A percentile compares a stretch with the other conserved stretches of the same genome.
Conservation (phyloP, 495 filamentous ascomycete genomes). For the Annulohypoxylon maeteangense region DNA sequence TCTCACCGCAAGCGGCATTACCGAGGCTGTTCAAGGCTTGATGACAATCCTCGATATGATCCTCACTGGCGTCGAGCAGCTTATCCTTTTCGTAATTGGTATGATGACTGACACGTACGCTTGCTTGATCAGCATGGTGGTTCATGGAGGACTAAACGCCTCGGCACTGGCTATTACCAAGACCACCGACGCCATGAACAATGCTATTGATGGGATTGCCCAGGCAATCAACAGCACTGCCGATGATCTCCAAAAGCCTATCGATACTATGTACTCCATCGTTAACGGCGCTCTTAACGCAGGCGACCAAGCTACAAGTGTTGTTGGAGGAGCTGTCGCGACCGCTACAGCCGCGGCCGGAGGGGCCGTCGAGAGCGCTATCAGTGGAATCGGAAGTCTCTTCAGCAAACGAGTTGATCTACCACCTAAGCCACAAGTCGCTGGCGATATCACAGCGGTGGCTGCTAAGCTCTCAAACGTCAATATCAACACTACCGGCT, state of each 20-base stretch:
- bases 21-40: constrained; percentile 78
- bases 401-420: constrained; percentile 51
- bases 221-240: constrained; percentile 68
- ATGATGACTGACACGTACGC: constrained; percentile 88
- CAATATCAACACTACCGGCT: constrained; percentile 68
- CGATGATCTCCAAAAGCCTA: constrained; percentile 63
- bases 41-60: constrained; percentile 78
- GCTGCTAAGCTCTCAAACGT: constrained; percentile 69
- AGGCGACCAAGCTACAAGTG: constrained; percentile 55
- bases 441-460: constrained; percentile 59
- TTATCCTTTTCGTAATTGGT: constrained; percentile 90
- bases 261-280: constrained; percentile 69
- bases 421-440: constrained; percentile 66
- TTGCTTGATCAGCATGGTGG: constrained; percentile 83
- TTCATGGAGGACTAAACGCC: constrained; percentile 78
- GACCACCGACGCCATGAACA: constrained; percentile 77
- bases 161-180: constrained; percentile 75
- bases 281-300: constrained; percentile 66
- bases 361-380: constrained; percentile 58
- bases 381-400: constrained; percentile 27
- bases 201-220: constrained; percentile 72
- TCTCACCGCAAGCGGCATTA: constrained; percentile 79
- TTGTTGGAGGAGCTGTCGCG: constrained; percentile 61
- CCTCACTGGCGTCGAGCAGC: constrained; percentile 83
- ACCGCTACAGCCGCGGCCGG: constrained; percentile 60